These are phyloP conservation scores for Lactifluus pinguis DNA, from an alignment of 768 basidiomycete genomes.

Conservation along the genomic window DNA sequence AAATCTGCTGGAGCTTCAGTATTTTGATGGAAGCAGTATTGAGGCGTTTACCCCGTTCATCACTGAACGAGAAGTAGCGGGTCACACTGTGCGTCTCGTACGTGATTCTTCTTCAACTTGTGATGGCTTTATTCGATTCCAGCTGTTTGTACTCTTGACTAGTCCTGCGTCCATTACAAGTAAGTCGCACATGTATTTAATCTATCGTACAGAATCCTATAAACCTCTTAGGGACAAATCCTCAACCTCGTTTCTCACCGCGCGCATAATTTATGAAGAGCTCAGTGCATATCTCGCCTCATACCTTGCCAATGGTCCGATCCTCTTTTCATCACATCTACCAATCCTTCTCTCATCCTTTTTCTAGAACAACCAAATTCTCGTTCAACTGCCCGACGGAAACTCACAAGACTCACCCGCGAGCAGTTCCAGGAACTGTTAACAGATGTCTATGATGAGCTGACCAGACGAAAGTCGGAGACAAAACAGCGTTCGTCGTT, in stretches of 20 bases:
- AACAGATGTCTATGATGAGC: conserved; percentile 96
- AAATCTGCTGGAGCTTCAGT: too few species aligned
- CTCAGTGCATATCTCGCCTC: conserved; percentile 59
- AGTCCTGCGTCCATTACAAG: too few species aligned
- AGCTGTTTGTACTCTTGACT: too few species aligned
- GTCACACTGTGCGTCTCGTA: too few species aligned
- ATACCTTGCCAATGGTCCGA: conserved; percentile 35
- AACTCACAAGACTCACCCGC: conserved; percentile 85
- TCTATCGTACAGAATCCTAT: too few species aligned
- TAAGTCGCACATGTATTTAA: too few species aligned
- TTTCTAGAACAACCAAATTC: conserved; percentile 59
- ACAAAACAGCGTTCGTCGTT: conserved; percentile 54
- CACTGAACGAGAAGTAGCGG: too few species aligned
- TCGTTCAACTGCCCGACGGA: conserved; percentile 72
- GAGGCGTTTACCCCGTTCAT: too few species aligned
- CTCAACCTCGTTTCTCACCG: conserved; percentile 37
- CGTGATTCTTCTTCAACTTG: too few species aligned
- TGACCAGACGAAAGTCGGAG: conserved; percentile 58
- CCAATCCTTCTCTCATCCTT: not conserved
- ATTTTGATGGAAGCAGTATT: too few species aligned
- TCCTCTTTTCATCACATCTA: conserved; percentile 44
- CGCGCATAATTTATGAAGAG: conserved; percentile 63
- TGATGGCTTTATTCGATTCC: too few species aligned
- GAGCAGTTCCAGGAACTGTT: conserved; percentile 97
- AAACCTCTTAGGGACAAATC: conserved; percentile 49